Base-by-base conservation (phyloP, 176 grass and related monocot species). In the Carex littledalei region DNA sequence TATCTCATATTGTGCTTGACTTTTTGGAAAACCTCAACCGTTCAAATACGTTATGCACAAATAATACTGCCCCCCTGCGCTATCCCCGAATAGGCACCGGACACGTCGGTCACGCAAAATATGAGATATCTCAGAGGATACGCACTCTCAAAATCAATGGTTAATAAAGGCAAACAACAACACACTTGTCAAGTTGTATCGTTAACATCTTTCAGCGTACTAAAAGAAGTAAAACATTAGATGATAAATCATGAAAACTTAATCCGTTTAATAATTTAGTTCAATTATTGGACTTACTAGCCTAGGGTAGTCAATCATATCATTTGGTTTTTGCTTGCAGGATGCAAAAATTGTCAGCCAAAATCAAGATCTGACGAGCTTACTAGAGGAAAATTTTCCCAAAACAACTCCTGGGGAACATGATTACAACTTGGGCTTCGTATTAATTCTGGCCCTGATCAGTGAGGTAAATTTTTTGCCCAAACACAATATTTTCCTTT, bases 361-460 rank as follows among this genome's bases (percentile, higher is more conserved):
- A 64, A 80, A 69, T 35, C 84, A 85, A 17, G 87, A 82, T 67
- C 66, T 89, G 77, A 81, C 72, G 58, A 89, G 76, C 21, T 29
- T 79, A 50, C 79, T 95, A 77, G 83, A 91, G 85, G 79, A 82
- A 6, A 87, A 89, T 53, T 88, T 84, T 82, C 70, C 26, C 3
- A 60, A 79, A 8, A 69, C 82, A 56, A 13, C 31, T 84, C 4
- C 0, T 14, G 8, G 50, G 0, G 75, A 86, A 5, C 34, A 70
- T 58, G 89, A 91, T 55, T 88, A 87, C 39, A 20, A 89, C 13
- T 77, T 84, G 2, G 87, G 91, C 3, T 56, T 95, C 53, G 82
- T 89, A 70, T 82, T 91, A 86, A 84, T 82, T 10, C 84, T 90
- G 9, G 91, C 81, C 5, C 58, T 92, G 3, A 95, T 95, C 88